phyloP scores from a whole-genome alignment of 2,329 filamentous ascomycete genomes.

The Colletotrichum agaves region DNA sequence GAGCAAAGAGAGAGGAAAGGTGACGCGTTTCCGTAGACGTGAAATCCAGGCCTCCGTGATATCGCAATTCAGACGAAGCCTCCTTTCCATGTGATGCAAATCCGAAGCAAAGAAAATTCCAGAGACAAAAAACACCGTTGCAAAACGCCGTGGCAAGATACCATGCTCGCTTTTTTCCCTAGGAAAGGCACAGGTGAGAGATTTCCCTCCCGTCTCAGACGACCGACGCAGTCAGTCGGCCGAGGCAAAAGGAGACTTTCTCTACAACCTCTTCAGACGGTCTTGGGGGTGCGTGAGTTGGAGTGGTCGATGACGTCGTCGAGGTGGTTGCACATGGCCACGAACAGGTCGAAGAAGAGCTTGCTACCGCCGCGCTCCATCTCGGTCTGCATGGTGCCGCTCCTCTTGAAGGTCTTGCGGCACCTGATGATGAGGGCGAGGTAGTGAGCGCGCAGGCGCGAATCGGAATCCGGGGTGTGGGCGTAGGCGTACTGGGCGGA shows the following conservation, averaged over 20 bases:
- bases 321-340: slow-evolving; percentile 97
- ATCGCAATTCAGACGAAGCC: slow-evolving; percentile 32
- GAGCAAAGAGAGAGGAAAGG: slow-evolving; percentile 48
- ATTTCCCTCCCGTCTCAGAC: not conserved
- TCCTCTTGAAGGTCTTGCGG: slow-evolving; percentile 97
- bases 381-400: slow-evolving; percentile 98
- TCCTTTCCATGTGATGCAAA: slow-evolving; percentile 30
- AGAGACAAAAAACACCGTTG: slow-evolving; percentile 32
- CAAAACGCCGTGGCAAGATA: slow-evolving; percentile 29
- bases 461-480: slow-evolving; percentile 93
- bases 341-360: slow-evolving; percentile 98
- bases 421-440: slow-evolving; percentile 96
- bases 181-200: slow-evolving; percentile 29
- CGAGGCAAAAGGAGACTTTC: slow-evolving; percentile 3
- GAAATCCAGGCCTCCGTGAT: slow-evolving; percentile 37
- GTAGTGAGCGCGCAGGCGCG: slow-evolving; percentile 93
- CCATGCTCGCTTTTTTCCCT: slow-evolving; percentile 30
- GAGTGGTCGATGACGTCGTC: slow-evolving; percentile 93
- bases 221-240: slow-evolving; percentile 15
- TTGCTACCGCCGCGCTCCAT: slow-evolving; percentile 93
- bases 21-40: slow-evolving; percentile 39
- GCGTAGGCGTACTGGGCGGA: slow-evolving; percentile 96
- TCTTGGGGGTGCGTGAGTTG: slow-evolving; percentile 71
- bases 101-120: slow-evolving; percentile 16
- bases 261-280: slow-evolving; percentile 56